These are phyloP conservation scores for Nyssa sinensis DNA, from an alignment of 148 eudicot species.

Conservation along the genomic window DNA sequence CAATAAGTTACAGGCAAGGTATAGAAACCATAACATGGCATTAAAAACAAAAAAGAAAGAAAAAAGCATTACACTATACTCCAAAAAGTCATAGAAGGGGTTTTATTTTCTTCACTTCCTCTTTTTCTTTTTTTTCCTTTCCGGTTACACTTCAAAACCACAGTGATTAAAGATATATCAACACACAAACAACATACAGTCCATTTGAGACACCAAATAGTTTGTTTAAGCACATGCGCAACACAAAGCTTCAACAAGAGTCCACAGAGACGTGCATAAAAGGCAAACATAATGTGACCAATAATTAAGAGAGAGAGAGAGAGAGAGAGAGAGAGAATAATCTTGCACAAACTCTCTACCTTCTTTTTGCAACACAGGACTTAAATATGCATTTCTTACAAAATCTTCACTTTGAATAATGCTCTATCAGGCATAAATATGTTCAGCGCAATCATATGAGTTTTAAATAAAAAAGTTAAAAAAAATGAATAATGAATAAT, in stretches of 20 bases:
- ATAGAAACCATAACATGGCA: too few relatives aligned
- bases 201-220: too few relatives aligned
- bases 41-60: too few relatives aligned
- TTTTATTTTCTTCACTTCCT: background rate
- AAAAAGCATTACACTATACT: background rate
- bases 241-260: background rate
- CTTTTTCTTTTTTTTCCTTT: too few relatives aligned
- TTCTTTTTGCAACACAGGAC: background rate
- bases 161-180: background rate
- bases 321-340: background rate
- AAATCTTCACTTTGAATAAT: background rate
- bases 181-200: background rate
- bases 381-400: background rate
- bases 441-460: background rate
- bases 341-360: background rate
- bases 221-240: too few relatives aligned
- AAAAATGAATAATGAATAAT: background rate
- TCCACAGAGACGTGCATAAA: background rate
- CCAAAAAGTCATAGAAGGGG: background rate
- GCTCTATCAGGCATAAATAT: background rate
- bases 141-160: background rate
- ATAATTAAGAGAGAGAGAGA: too few relatives aligned
- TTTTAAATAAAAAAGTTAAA: background rate
- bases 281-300: background rate
- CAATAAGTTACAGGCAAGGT: too few relatives aligned